Conservation (phyloP, 345 rosid genomes). For the Atalantia buxifolia region DNA sequence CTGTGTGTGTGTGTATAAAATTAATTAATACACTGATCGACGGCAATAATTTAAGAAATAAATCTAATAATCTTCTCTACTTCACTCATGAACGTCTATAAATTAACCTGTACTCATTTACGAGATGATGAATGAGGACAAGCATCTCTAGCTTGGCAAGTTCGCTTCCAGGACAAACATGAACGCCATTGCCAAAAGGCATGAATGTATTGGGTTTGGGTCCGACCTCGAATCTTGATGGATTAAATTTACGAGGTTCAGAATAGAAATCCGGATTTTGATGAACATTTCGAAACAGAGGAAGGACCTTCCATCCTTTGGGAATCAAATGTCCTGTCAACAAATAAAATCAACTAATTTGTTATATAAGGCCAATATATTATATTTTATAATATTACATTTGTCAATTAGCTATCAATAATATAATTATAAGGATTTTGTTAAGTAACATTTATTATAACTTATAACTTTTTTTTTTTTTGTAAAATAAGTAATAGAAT, state of each 20-base stretch:
- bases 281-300: constrained; percentile 51
- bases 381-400: too few relatives aligned
- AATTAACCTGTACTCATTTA: constrained; percentile 53
- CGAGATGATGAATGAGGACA: constrained; percentile 40
- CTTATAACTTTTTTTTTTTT: too few relatives aligned
- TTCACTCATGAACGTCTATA: background rate
- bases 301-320: constrained; percentile 61
- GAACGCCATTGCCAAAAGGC: constrained; percentile 53
- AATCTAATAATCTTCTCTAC: too few relatives aligned
- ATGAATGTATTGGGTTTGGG: constrained; percentile 39
- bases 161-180: constrained; percentile 55
- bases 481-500: too few relatives aligned
- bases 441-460: too few relatives aligned
- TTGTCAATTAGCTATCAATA: too few relatives aligned
- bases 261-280: constrained; percentile 40
- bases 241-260: constrained; percentile 41
- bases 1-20: too few relatives aligned
- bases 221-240: constrained; percentile 51
- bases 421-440: too few relatives aligned
- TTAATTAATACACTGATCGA: too few relatives aligned
- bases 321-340: constrained; percentile 48
- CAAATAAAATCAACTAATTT: background rate
- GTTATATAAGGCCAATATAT: too few relatives aligned
- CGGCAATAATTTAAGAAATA: too few relatives aligned
- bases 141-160: constrained; percentile 50